Evolutionary conservation across 257 asterid species (phyloP).

Genomic region (Gentiana straminea): DNA sequence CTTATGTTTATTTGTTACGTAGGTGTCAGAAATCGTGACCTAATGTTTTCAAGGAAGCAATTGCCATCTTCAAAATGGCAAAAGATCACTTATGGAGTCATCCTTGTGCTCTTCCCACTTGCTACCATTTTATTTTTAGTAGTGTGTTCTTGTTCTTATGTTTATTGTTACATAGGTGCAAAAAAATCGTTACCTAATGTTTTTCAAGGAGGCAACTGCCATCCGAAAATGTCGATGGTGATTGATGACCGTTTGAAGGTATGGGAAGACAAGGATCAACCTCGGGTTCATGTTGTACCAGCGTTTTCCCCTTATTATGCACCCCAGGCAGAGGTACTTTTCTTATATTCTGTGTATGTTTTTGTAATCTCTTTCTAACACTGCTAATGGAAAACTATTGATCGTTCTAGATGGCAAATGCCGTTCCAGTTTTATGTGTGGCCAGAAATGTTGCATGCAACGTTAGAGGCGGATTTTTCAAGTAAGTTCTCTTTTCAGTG

Average conservation of each 20-base stretch:
- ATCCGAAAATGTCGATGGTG: constrained; percentile 98
- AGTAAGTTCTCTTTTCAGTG: constrained; percentile 32
- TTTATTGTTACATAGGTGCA: constrained; percentile 39
- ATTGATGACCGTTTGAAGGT: constrained; percentile 94
- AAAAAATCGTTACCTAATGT: constrained; percentile 85
- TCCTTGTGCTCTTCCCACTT: background rate
- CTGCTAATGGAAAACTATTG: constrained; percentile 9
- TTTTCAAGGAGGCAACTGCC: constrained; percentile 83
- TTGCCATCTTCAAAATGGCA: no score
- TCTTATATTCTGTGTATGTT: constrained; percentile 10
- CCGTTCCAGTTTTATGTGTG: constrained; percentile 92
- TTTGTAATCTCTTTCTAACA: background rate
- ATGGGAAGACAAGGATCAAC: constrained; percentile 98
- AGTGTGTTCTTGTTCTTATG: background rate
- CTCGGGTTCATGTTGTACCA: constrained; percentile 97
- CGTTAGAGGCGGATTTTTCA: constrained; percentile 92
- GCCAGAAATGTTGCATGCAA: constrained; percentile 99
- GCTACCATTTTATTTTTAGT: background rate
- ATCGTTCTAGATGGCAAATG: constrained; percentile 54
- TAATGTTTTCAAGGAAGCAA: no score
- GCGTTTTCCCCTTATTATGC: constrained; percentile 96
- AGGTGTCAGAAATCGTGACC: no score
- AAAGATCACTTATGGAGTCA: no score
- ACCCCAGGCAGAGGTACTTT: constrained; percentile 93
- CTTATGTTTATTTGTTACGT: no score